Base-by-base conservation (phyloP, 2,329 filamentous ascomycete genomes). In the Fusarium clavum region DNA sequence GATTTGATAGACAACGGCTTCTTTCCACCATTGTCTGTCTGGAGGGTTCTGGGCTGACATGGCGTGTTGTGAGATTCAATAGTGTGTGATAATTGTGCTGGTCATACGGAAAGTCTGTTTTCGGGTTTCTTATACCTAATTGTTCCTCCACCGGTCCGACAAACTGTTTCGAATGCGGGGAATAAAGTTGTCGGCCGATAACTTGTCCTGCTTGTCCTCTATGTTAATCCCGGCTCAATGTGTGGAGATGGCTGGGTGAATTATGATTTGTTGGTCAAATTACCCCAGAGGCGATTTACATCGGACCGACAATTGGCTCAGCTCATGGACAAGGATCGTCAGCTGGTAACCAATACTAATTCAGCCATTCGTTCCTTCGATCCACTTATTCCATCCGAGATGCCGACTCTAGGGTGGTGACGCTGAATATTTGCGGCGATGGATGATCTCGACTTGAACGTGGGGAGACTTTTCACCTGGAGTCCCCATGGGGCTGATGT, bases 1-100 rank as follows among this genome's bases (percentile, higher is more conserved):
- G 80, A 79, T 85, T 7, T 73, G 71, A 41, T 73, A 73, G 22
- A 73, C 61, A 4, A 69, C 64, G 1, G 66, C 57, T 47, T 73
- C 71, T 20, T 73, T 72, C 71, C 71, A 73, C 69, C 71, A 73
- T 32, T 62, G 48, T 24, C 64, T 55, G 5, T 63, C 65, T 7
- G 61, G 64, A 24, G 69, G 43, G 20, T 41, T 47, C 2, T 24
- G 14, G 0, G 30, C 22, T 40, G 51, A 32, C 69, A 71, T 69
- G 30, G 18, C 14, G 18, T 43, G 10, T 24, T 61, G 10, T 51
- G 0, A 8, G 16, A n/a, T n/a, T 27, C n/a, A 6, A 13, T 12
- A 0, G 3, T 43, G 5, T 29, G 29, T 3, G 14, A 18, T 10
- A 2, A 4, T 22, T n/a, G 8, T 34, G 29, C 14, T 27, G 20